Evolutionary conservation across 345 rosid species (phyloP).

Genomic region (Melaleuca alternifolia): DNA sequence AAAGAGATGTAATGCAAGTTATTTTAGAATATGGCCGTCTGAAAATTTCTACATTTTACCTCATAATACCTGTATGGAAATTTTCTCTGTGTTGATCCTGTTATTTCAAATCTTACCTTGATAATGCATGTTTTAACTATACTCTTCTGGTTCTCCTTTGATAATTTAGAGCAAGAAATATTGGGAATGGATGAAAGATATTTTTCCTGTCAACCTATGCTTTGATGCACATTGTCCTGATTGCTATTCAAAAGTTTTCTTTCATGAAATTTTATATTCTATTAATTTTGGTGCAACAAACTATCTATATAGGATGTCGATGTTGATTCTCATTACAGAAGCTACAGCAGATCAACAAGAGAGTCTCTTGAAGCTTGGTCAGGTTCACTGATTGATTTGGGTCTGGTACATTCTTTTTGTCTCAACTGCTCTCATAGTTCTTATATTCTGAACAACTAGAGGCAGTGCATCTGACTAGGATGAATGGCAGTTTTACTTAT

Average conservation of each 20-base stretch:
- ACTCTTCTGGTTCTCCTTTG: not conserved
- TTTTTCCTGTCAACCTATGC: not conserved
- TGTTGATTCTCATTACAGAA: slow-evolving; percentile 56
- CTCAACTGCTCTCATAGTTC: not conserved
- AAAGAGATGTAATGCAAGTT: not conserved
- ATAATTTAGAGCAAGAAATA: not conserved
- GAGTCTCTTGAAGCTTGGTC: slow-evolving; percentile 88
- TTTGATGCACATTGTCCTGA: not conserved
- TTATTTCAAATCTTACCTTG: not conserved
- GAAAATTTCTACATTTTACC: not conserved
- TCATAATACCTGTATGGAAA: not conserved
- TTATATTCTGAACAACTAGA: not conserved
- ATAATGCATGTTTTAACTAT: not conserved
- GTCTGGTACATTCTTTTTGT: slow-evolving; percentile 50
- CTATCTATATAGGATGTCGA: slow-evolving; percentile 48
- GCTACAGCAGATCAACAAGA: slow-evolving; percentile 54
- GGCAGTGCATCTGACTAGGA: not conserved
- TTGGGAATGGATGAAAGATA: not conserved
- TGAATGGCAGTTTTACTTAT: not conserved
- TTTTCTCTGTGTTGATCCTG: not conserved
- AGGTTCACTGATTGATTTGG: slow-evolving; percentile 77
- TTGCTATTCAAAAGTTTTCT: not conserved
- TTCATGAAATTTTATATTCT: not conserved
- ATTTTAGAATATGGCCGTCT: not conserved
- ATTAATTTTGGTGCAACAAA: not conserved